Base-by-base conservation (phyloP, 805 yeast species). In the Kazachstania martiniae region DNA sequence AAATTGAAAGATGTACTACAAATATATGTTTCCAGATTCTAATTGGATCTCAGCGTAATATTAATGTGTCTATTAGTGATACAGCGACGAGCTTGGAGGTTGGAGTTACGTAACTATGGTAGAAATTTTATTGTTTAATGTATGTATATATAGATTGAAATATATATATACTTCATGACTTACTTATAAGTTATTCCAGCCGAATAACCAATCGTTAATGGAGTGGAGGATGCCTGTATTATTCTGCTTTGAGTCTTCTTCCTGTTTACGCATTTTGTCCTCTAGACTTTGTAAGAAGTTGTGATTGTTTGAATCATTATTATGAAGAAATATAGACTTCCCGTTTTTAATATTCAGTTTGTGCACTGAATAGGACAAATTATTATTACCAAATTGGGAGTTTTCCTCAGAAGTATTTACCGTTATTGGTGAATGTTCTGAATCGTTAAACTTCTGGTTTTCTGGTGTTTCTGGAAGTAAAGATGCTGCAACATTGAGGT, bases 171-270 rank as follows among this genome's bases (percentile, higher is more conserved):
- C 7, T 13, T 9, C 13, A 23, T 6, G 8, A 9, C 25, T 8
- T 18, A 15, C 2, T 46, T 36, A 61, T 29, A 66, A 43, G 35
- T 69, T 70, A 31, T 70, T 74, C 74, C 74, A 71, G 2, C 76
- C 76, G 46, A 72, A 71, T 23, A 71, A 47, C 55, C 71, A 53
- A 43, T 70, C 70, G 38, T 63, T 66, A 3, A 70, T 61, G 13
- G 39, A 45, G 14, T 46, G 47, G 7, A 56, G 9, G 3, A 56
- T n/a, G 8, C 59, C 49, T 30, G 29, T 21, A 12, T 26, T 18
- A 17, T 40, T 35, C 13, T 41, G 39, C 14, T 41, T 34, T 25
- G 39, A 38, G 10, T 36, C 23, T 24, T 39, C 46, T 33, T 49
- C 45, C 22, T 42, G 51, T 32, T 44, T 44, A 19, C 56, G 55